Evolutionary conservation across 306 rosid genomes (phyloP), one percentile per base, ranked within the genome.

Genomic region (Sophora flavescens): DNA sequence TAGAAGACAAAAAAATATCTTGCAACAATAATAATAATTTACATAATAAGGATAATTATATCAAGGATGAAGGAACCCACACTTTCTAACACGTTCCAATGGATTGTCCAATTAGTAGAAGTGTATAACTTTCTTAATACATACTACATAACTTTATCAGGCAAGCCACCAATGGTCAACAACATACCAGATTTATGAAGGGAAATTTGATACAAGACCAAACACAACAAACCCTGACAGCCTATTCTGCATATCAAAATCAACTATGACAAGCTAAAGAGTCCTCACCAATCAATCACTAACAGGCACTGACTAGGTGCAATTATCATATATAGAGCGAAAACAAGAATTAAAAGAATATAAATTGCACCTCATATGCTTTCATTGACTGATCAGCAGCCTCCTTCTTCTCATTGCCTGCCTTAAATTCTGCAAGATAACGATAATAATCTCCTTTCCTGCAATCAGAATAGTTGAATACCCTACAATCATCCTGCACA

Each of bases 401-500:
- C 72, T 84, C 88, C 42, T 79, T 83, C 71, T 82, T 87, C 76
- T 86, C 92, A 0, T 81, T 84, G 14, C 86, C 89, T n/a, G 80
- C 11, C 76, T 81, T 88, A 78, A 90, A 83, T 66, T 90, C 92
- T 9, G 89, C 95, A 66, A 88, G 90, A 70, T 88, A 88, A 54
- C 92, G 89, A 82, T 88, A 90, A 63, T 86, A 90, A 70, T 90
- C 96, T 70, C 89, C 96, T 76, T 88, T 90, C 96, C 93, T 85
- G 87, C 51, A 77, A 74, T 68, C 78, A 65, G 8, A 73, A 65
- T 56, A 71, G 63, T 77, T 59, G 35, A 17, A 41, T 8, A 4
- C 44, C 14, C 61, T 18, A 16, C 70, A 41, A 58, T 30, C 9
- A 16, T 14, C 8, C 2, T 9, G 53, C 3, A 30, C 14, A 81